phyloP scores from a whole-genome alignment of 345 rosid genomes.

The Dipteronia sinensis region DNA sequence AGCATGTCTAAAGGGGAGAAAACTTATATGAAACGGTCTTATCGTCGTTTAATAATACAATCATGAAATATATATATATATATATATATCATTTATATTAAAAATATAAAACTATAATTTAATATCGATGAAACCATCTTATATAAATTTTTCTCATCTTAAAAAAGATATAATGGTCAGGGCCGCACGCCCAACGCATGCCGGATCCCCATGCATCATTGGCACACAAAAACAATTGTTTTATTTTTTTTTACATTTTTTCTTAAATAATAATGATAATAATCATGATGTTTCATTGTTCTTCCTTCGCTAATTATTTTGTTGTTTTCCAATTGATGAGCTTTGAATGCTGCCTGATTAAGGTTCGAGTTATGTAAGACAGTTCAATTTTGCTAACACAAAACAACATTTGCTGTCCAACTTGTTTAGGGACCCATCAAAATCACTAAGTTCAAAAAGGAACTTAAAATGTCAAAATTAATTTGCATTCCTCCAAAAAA shows the following conservation, averaged over 20 bases:
- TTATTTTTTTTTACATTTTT: constrained; percentile 22
- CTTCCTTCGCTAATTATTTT: constrained; percentile 29
- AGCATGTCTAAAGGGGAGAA: constrained; percentile 23
- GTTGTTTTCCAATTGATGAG: constrained; percentile 29
- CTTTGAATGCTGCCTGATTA: constrained; percentile 8
- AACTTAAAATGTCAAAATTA: background rate
- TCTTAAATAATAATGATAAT: constrained; percentile 15
- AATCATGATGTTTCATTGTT: constrained; percentile 31
- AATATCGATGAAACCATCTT: too few relatives aligned
- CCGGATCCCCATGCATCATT: constrained; percentile 44
- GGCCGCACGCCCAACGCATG: constrained; percentile 71
- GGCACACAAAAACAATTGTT: constrained; percentile 49
- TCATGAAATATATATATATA: too few relatives aligned
- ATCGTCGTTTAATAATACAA: too few relatives aligned
- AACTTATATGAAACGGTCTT: too few relatives aligned
- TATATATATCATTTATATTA: too few relatives aligned
- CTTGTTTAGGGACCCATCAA: constrained; percentile 15
- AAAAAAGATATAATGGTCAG: constrained; percentile 39
- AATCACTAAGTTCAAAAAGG: background rate
- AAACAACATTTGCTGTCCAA: constrained; percentile 3
- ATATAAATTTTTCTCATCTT: too few relatives aligned
- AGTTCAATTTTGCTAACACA: background rate
- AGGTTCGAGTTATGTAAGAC: background rate
- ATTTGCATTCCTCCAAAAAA: background rate
- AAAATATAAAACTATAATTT: too few relatives aligned